These are phyloP conservation scores for Cryomyces minteri DNA, from an alignment of 495 filamentous ascomycete species.

Conservation along the genomic window DNA sequence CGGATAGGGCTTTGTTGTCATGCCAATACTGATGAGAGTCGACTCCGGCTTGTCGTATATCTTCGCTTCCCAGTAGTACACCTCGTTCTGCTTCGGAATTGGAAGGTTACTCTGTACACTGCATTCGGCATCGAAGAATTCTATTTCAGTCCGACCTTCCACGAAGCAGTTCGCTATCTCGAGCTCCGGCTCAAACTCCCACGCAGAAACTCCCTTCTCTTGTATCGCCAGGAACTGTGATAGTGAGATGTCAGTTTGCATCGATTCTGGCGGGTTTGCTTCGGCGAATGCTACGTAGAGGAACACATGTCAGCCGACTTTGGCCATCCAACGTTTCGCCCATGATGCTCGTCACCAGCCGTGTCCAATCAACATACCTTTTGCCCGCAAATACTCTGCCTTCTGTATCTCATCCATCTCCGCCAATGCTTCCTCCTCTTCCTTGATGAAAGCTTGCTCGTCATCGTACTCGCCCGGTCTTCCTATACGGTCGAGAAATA, in stretches of 20 bases:
- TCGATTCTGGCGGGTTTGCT: constrained; percentile 86
- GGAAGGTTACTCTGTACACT: constrained; percentile 94
- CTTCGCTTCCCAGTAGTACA: constrained; percentile 99
- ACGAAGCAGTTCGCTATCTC: constrained; percentile 99
- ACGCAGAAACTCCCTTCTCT: constrained; percentile 95
- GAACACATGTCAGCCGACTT: not conserved
- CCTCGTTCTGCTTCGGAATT: constrained; percentile 95
- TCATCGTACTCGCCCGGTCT: constrained; percentile 95
- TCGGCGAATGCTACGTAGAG: constrained; percentile 59
- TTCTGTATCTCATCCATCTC: constrained; percentile 86
- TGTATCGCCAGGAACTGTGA: constrained; percentile 97
- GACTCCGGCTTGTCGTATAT: constrained; percentile 91
- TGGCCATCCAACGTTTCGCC: not conserved
- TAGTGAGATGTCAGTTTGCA: constrained; percentile 90
- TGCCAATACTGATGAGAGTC: constrained; percentile 69
- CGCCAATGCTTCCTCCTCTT: constrained; percentile 90
- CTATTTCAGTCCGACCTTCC: constrained; percentile 86
- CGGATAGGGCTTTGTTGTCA: constrained; percentile 93
- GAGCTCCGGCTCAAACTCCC: constrained; percentile 96
- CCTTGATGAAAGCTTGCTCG: constrained; percentile 76
- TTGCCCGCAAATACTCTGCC: constrained; percentile 82
- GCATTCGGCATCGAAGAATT: constrained; percentile 96
- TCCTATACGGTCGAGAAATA: constrained; percentile 83
- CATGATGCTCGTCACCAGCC: not conserved
- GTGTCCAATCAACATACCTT: constrained; percentile 41